phyloP scores from a whole-genome alignment of 2,329 filamentous ascomycete species.

The Byssothecium circinans region DNA sequence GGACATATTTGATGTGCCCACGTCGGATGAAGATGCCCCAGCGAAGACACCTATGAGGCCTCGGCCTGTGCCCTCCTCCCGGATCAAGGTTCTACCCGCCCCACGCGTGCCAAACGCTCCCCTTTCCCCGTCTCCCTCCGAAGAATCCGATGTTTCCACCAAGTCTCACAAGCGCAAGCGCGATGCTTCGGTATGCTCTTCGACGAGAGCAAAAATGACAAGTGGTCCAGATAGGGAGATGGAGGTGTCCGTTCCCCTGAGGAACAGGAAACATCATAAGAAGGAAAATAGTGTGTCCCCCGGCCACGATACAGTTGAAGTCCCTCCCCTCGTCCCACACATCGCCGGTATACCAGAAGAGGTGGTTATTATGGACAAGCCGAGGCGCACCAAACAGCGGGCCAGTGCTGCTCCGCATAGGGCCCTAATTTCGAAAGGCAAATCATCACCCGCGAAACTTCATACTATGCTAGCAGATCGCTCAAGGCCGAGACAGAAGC shows the following conservation, averaged over 20 bases:
- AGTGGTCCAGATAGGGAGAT: constrained; percentile 3
- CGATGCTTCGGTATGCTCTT: constrained; percentile 21
- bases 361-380: constrained; percentile 20
- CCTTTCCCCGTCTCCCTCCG: constrained; percentile 11
- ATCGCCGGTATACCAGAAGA: constrained; percentile 4
- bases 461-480: constrained; percentile 35
- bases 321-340: background rate
- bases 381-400: constrained; percentile 28
- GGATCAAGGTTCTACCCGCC: constrained; percentile 7
- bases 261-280: constrained; percentile 31
- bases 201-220: constrained; percentile 11
- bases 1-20: constrained; percentile 30
- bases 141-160: constrained; percentile 34
- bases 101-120: background rate
- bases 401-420: constrained; percentile 21
- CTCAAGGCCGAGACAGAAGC: constrained; percentile 18
- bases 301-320: constrained; percentile 6
- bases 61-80: constrained; percentile 14
- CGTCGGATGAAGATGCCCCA: constrained; percentile 28
- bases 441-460: constrained; percentile 39
- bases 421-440: constrained; percentile 25
- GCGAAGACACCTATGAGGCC: constrained; percentile 18
- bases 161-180: constrained; percentile 37
- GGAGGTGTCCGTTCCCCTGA: constrained; percentile 16
- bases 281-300: constrained; percentile 25